Evolutionary conservation across 1,139 yeast genomes (phyloP), one percentile per base, ranked within the genome.

Genomic region (Pneumocystis murina): DNA sequence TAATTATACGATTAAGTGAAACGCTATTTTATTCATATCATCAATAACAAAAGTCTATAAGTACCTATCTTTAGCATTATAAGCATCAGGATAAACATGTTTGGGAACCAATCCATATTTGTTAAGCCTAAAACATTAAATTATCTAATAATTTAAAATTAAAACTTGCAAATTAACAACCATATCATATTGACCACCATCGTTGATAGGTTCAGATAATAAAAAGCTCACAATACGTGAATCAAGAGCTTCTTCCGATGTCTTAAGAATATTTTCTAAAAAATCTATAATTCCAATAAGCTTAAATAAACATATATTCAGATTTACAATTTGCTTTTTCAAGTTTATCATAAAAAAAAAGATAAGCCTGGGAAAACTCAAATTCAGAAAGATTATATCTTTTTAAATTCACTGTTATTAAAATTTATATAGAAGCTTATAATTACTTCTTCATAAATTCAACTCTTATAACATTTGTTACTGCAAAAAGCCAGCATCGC

Each of bases 401-500:
- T 48, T 24, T 24, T 10, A 48, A 17, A 20, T 24, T 12, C 24
- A 14, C 12, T 48, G 4, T 8, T 20, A 24, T 12, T 12, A 48
- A 12, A 48, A 10, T 48, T 12, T 10, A 48, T 2, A 12, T 10
- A 24, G 3, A 4, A 24, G 12, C 14, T 24, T 16, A 24, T 3
- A 48, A 24, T 14, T 24, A 80, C 72, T 81, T 80, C 69, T 80
- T 77, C 73, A 85, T 84, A 61, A 86, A 82, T 63, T 79, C 80
- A 62, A 85, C 73, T 69, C 95, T 78, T 69, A 87, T 75, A 62
- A 85, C 80, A 70, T 87, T 88, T 64, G 87, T 82, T 0, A 92
- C 81, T 8, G 95, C 95, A 74, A 87, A 87, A 68, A 88, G 78
- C 95, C 95, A 88, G 74, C 96, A 88, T 70, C 95, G 77, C 55